Evolutionary conservation across 805 yeast species (phyloP), one percentile per base, ranked within the genome.

Genomic region (Wickerhamomyces canadensis): DNA sequence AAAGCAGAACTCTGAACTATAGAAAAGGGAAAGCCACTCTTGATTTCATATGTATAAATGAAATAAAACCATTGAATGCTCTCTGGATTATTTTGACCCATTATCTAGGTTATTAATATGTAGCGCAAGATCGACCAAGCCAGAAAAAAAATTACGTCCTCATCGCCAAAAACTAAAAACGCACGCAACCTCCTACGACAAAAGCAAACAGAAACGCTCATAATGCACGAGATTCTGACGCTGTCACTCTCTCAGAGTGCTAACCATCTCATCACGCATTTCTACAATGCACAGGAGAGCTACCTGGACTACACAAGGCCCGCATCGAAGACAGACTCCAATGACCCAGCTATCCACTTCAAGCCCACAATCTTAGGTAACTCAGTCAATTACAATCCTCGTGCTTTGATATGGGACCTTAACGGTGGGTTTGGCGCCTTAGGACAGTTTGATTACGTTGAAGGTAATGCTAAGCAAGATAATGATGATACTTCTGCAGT

Each of bases 371-470:
- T 62, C 1, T 39, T 44, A 3, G 43, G 65, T 30, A 58, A 67
- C 8, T 59, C 74, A 0, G 71, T 73, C 1, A 73, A 78, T n/a
- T 86, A 77, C 54, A 68, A 81, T n/a, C 98, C 98, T 1, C 62
- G 98, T 38, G 76, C 84, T 0, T 50, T 87, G 25, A 50, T 87
- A n/a, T 86, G 89, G 80, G 98, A 93, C 44, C 71, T 78, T 32
- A 64, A 70, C 16, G 80, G 83, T 34, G 96, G 96, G 0, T 74
- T 70, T 51, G 96, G 97, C 0, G 64, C 86, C 1, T 57, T 85
- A 31, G 72, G 75, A 2, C 68, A 67, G 39, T 70, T 60, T 51
- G 82, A 78, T 37, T 78, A 74, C 43, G 62, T 60, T 16, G 37
- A 38, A 25, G 31, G 34, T 10, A n/a, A n/a, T n/a, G n/a, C n/a